Evolutionary conservation across 805 yeast species (phyloP), one percentile per base, ranked within the genome.

Genomic region (Saturnispora kantuleensis): DNA sequence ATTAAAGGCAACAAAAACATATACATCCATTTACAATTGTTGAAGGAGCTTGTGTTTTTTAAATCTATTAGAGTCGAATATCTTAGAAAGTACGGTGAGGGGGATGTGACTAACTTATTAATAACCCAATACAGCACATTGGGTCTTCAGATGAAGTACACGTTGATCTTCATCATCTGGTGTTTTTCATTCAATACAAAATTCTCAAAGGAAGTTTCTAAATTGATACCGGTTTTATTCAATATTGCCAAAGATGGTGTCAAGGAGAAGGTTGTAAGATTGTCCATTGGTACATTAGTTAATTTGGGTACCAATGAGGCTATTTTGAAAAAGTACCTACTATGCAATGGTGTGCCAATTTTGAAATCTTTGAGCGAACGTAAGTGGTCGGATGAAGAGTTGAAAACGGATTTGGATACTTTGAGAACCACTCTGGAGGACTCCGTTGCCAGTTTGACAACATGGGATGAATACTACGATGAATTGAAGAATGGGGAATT

Each of bases 331-430:
- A 75, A 82, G 42, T 70, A 87, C 37, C 60, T 84, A 31, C 69
- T 84, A 49, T 85, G 83, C 48, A 84, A 84, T 54, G 93, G 94
- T 3, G 70, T 85, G 47, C 74, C 80, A 43, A 73, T 77, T 8
- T 68, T 86, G 47, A 76, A 74, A 54, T 76, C 80, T 47, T 73
- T 93, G 55, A 75, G 79, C 52, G 90, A 84, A 49, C 73, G 97
- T 56, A 93, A 93, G 64, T 89, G 95, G 81, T 83, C 95, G 5
- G 98, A 93, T 62, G 93, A 86, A 50, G 98, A 93, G 62, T 74
- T 93, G 55, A 76, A 84, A 39, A 69, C 68, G 15, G 97, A 88
- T 60, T 74, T 93, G 53, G 69, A 67, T 17, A 60, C 65, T 30
- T 68, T 93, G 51, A 66, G 71, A 47, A 76, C 70, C 31, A 68